Evolutionary conservation across 2,329 filamentous ascomycete genomes (phyloP).

Genomic region (Pyrenophora seminiperda): DNA sequence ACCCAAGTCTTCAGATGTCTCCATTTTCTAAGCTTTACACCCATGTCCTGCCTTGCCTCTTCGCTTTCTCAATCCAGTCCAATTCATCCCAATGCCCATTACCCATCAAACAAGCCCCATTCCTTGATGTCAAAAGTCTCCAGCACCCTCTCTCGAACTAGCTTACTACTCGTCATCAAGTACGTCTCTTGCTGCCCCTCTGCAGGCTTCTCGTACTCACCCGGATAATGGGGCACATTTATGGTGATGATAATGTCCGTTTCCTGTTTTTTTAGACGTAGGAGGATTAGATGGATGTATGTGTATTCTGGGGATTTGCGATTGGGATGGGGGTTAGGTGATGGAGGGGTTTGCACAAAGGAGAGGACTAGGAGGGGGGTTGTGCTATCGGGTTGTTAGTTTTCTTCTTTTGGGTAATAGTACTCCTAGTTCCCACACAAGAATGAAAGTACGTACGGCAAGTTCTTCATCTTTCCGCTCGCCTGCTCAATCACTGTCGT

Average conservation of each 20-base stretch:
- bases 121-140: conserved; percentile 78
- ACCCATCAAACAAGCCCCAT: conserved; percentile 70
- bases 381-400: conserved; percentile 27
- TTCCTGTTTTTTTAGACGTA: conserved; percentile 73
- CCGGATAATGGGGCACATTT: conserved; percentile 83
- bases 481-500: conserved; percentile 45
- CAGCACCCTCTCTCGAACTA: conserved; percentile 73
- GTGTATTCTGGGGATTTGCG: conserved; percentile 62
- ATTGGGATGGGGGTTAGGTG: conserved; percentile 30
- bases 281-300: conserved; percentile 75
- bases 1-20: no score
- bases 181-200: conserved; percentile 42
- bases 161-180: conserved; percentile 65
- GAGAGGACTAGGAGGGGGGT: conserved; percentile 72
- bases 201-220: conserved; percentile 69
- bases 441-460: conserved; percentile 44
- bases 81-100: neutral
- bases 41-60: neutral
- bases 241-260: conserved; percentile 85
- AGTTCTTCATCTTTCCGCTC: conserved; percentile 36
- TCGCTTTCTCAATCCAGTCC: neutral
- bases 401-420: neutral
- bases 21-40: neutral
- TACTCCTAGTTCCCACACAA: neutral
- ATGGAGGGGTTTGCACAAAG: conserved; percentile 59